Evolutionary conservation across 768 basidiomycete genomes (phyloP).

Genomic region (Leucocoprinus sp.): DNA sequence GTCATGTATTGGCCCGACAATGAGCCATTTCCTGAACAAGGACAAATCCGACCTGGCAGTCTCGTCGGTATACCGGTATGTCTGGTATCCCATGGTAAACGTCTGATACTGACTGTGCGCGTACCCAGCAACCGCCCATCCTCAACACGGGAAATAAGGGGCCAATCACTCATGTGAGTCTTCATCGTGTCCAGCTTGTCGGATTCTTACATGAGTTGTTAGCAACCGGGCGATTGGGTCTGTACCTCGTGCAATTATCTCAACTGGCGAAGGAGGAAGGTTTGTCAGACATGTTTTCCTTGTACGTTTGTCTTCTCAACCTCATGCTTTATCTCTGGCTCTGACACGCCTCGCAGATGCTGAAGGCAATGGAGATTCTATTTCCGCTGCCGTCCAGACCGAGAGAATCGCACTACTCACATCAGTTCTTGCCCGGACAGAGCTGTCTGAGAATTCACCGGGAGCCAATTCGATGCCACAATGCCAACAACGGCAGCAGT

Average conservation of each 20-base stretch:
- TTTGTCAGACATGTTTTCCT: conserved; percentile 83
- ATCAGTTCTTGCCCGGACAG: conserved; percentile 57
- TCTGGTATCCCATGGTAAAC: not conserved
- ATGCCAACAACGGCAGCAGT: conserved; percentile 12
- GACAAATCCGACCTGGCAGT: conserved; percentile 62
- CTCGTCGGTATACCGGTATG: conserved; percentile 48
- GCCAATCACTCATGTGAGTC: conserved; percentile 74
- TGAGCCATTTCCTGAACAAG: conserved; percentile 72
- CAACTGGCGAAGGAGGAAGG: conserved; percentile 83
- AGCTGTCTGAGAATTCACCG: conserved; percentile 19
- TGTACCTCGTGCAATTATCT: conserved; percentile 81
- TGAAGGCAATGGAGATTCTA: conserved; percentile 83
- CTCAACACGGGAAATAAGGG: conserved; percentile 85
- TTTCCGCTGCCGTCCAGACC: conserved; percentile 76
- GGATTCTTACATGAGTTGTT: conserved; percentile 13
- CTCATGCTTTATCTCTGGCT: conserved; percentile 8
- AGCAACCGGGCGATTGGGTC: conserved; percentile 77
- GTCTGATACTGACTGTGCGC: conserved; percentile 10
- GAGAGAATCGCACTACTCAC: conserved; percentile 78
- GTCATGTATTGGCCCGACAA: conserved; percentile 92
- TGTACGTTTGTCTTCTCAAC: conserved; percentile 38
- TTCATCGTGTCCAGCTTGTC: conserved; percentile 17
- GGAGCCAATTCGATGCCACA: conserved; percentile 11
- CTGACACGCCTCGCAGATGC: conserved; percentile 43
- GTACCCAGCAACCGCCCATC: conserved; percentile 73